Conservation (phyloP, 2,329 filamentous ascomycete genomes). For the Epichloe hybrida region DNA sequence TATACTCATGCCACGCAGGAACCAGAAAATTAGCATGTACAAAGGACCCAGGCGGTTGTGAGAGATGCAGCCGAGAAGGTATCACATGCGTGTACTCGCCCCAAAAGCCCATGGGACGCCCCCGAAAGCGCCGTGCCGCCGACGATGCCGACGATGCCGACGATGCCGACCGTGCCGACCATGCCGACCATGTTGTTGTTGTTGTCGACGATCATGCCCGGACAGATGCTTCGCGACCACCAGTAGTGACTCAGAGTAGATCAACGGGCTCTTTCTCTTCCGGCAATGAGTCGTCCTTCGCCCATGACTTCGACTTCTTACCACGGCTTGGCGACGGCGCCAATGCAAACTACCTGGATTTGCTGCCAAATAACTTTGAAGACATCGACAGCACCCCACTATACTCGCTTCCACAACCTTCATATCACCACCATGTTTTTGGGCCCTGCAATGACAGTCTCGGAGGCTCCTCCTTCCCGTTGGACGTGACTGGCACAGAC, state of each 20-base stretch:
- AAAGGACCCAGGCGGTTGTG: conserved; percentile 46
- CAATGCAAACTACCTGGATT: conserved; percentile 22
- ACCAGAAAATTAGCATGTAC: conserved; percentile 51
- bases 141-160: conserved; percentile 19
- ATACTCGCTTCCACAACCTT: conserved; percentile 1
- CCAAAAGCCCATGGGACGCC: conserved; percentile 54
- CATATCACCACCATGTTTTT: conserved; percentile 7
- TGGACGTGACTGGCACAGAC: conserved; percentile 8
- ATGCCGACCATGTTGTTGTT: no score
- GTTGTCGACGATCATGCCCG: not conserved
- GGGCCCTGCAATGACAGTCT: conserved; percentile 4
- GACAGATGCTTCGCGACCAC: not conserved
- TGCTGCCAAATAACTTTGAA: conserved; percentile 18
- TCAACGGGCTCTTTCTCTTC: not conserved
- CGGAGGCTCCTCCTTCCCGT: conserved; percentile 2
- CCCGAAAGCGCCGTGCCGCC: conserved; percentile 38
- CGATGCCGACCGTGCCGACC: not conserved
- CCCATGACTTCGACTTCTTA: conserved; percentile 22
- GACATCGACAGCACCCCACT: conserved; percentile 8
- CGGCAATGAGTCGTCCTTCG: not conserved
- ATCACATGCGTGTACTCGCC: conserved; percentile 47
- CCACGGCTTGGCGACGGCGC: conserved; percentile 14
- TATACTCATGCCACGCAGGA: conserved; percentile 26
- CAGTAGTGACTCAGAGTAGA: not conserved
- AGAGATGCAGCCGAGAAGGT: conserved; percentile 42